A percentile compares a stretch with the other conserved stretches of the same genome.
Evolutionary conservation across 768 basidiomycete genomes (phyloP).

Genomic region (Panus rudis): DNA sequence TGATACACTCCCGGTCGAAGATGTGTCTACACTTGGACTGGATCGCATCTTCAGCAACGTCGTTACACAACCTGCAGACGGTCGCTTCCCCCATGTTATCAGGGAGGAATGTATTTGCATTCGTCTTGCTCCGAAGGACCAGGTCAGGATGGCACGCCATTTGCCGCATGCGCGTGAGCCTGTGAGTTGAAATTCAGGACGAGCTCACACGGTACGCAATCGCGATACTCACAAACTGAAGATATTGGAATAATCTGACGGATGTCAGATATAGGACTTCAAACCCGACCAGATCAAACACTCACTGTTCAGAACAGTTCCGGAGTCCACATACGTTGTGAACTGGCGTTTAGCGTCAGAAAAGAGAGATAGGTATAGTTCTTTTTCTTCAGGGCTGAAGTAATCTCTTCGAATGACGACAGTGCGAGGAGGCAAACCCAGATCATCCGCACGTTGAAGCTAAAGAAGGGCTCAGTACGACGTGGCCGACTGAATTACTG

Average conservation of each 20-base stretch:
- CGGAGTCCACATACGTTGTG: conserved; percentile 81
- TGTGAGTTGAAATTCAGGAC: conserved; percentile 21
- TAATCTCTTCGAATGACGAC: conserved; percentile 85
- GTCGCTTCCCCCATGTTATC: conserved; percentile 67
- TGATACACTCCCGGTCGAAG: conserved; percentile 94
- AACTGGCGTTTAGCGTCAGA: conserved; percentile 91
- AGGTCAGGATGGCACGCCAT: conserved; percentile 95
- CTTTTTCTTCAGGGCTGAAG: conserved; percentile 96
- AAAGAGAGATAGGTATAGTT: conserved; percentile 86
- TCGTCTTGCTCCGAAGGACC: conserved; percentile 81
- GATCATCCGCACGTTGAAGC: conserved; percentile 93
- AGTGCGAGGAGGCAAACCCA: conserved; percentile 89
- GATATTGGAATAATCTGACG: conserved; percentile 79
- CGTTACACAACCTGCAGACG: conserved; percentile 93
- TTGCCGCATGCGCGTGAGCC: conserved; percentile 93
- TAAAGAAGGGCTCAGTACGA: conserved; percentile 24
- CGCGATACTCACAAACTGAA: conserved; percentile 58
- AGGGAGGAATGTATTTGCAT: conserved; percentile 51
- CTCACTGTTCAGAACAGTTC: conserved; percentile 89
- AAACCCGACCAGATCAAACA: conserved; percentile 9
- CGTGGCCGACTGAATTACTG: neutral
- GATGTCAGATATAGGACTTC: too few species aligned
- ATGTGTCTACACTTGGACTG: conserved; percentile 89
- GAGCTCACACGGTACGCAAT: neutral
- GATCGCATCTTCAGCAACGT: conserved; percentile 95